phyloP scores from a whole-genome alignment of 2,329 filamentous ascomycete species.

The Fusarium mundagurra region DNA sequence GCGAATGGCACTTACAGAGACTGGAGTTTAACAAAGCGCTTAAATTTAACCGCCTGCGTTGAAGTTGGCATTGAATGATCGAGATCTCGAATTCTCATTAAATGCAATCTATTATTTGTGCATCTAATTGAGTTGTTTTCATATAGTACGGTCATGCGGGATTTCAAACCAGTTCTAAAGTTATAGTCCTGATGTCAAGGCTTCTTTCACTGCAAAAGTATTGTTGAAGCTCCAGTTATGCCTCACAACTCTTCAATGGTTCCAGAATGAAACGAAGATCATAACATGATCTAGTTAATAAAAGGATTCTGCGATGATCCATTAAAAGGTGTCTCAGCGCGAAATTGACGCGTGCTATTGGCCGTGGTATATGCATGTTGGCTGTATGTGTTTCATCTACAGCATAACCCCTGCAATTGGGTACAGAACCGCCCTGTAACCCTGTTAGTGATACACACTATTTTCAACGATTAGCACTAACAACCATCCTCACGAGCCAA shows the following conservation, averaged over 20 bases:
- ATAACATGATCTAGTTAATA: neutral
- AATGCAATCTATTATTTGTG: neutral
- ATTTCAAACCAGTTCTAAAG: neutral
- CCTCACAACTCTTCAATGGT: too few species aligned
- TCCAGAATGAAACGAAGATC: neutral
- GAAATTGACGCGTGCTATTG: neutral
- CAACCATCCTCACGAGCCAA: rapidly evolving
- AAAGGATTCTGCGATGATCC: neutral
- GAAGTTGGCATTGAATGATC: too few species aligned
- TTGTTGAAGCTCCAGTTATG: neutral
- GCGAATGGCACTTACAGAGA: neutral
- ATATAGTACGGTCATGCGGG: neutral
- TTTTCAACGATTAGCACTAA: rapidly evolving
- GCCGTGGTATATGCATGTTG: neutral
- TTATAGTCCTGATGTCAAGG: neutral
- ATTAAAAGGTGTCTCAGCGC: neutral
- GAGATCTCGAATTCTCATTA: too few species aligned
- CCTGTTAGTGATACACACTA: neutral
- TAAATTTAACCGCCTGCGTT: neutral
- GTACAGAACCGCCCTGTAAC: neutral
- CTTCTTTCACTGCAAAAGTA: neutral
- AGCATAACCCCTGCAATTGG: neutral
- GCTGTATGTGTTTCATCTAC: neutral
- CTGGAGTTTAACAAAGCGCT: neutral
- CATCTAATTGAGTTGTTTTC: too few species aligned